Base-by-base conservation (phyloP, 1,284 basidiomycete genomes). In the Leccinum pseudoinsigne region DNA sequence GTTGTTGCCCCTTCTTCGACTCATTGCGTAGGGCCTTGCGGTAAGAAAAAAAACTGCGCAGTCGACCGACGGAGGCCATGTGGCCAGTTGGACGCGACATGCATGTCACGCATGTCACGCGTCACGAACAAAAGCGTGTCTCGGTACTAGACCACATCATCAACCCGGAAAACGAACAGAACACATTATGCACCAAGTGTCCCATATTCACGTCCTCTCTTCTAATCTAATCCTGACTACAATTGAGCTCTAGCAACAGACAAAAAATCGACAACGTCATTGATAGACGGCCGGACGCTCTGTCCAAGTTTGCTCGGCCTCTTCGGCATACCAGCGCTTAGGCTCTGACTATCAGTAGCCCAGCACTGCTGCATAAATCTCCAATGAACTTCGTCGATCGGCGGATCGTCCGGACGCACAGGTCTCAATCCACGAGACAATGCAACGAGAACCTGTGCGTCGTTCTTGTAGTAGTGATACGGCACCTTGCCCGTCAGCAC, bases 1-100 rank as follows among this genome's bases (percentile, higher is more conserved):
- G 63, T 90, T 90, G 75, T 89, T 90, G 28, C 71, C 42, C 53
- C 74, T 66, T 58, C 74, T 65, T 58, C 72, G 64, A 55, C 73
- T 74, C 71, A 76, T 73, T 9, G 36, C 60, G 14, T 26, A 55
- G 45, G 5, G 18, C 45, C 10, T 47, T 47, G 45, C 7, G 7
- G 7, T 50, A 50, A 50, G 11, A 21, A 50, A 21, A 18, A 47
- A 12, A 50, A 12, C 10, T 10, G n/a, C 16, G 8, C 9, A 10
- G 12, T 8, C 14, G 1, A 9, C 14, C 6, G 23, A 38, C 36
- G 36, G 4, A 34, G 31, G 31, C 31, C 4, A 61, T 42, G 68
- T 62, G 67, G 69, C 61, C 10, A 6, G 53, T 45, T n/a, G 40
- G 51, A 66, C 67, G 51, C 69, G 68, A 61, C 42, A 18, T 18